A percentile compares a stretch with the other conserved stretches of the same genome.
Evolutionary conservation across 1,284 basidiomycete genomes (phyloP).

Genomic region (Porphyrellus sp.): DNA sequence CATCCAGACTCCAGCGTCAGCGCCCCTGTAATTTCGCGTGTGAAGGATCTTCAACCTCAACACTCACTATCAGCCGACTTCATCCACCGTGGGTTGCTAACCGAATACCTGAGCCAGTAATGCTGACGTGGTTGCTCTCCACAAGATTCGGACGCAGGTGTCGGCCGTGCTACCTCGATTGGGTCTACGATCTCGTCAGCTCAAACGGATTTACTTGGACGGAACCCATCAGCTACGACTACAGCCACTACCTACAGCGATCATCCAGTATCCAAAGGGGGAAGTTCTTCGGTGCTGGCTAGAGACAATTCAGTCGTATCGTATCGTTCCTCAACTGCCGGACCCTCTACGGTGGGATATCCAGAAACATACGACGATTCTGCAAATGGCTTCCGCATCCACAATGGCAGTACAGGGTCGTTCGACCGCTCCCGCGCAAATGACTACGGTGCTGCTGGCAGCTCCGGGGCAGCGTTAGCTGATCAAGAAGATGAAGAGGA

Average conservation of each 20-base stretch:
- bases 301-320: conserved; percentile 22
- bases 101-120: not conserved
- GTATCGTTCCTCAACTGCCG: conserved; percentile 17
- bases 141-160: conserved; percentile 17
- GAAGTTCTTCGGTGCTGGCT: conserved; percentile 14
- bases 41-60: conserved; percentile 23
- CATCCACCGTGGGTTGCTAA: conserved; percentile 21
- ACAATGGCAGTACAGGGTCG: conserved; percentile 28
- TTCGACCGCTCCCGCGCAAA: conserved; percentile 24
- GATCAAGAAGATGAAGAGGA: conserved; percentile 49
- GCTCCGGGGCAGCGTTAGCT: conserved; percentile 42
- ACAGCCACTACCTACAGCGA: conserved; percentile 26
- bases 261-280: conserved; percentile 15
- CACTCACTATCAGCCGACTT: conserved; percentile 25
- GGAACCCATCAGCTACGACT: conserved; percentile 30
- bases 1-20: conserved; percentile 16
- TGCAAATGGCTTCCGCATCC: conserved; percentile 21
- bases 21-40: conserved; percentile 16
- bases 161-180: conserved; percentile 33
- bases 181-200: conserved; percentile 34
- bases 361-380: conserved; percentile 18
- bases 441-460: conserved; percentile 33
- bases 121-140: conserved; percentile 10
- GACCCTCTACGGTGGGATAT: conserved; percentile 27
- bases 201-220: conserved; percentile 24